Evolutionary conservation across 2,329 filamentous ascomycete species (phyloP), one percentile per base, ranked within the genome.

Genomic region (Hymenoscyphus fraxineus): DNA sequence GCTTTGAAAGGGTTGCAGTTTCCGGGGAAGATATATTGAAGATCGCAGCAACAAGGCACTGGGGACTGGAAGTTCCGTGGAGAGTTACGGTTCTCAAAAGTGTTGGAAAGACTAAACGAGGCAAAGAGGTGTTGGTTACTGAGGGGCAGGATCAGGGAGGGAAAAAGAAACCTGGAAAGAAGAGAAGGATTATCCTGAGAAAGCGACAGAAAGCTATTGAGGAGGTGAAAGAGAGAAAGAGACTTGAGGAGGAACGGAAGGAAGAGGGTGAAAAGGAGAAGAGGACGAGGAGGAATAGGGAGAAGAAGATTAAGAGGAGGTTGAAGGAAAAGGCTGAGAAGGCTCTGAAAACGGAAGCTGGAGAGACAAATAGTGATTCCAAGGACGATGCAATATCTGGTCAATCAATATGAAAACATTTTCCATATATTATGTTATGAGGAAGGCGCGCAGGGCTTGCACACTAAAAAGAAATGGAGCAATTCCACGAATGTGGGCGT

Each of bases 51-150:
- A 75, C 73, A 69, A 77, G 80, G 62, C 78, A 78, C 6, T 88
- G 85, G 85, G 86, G 85, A 0, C 73, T 85, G 54, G 85, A 88
- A 73, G 78, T 84, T 68, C 85, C 85, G 1, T 88, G 86, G 86
- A 80, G 80, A 63, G 84, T 87, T 15, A 80, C 76, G 3, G 77
- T 75, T 38, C 76, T 85, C 39, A 74, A 70, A 1, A 70, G 78
- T n/a, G 13, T 51, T 19, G 61, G 59, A 1, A 74, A 71, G 73
- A 73, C 32, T 12, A 15, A 16, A 76, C 74, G 61, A 69, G 65
- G 40, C 31, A 19, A 19, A 32, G 54, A 47, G 51, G 62, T 10
- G 41, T 54, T 6, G 69, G 60, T 40, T n/a, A 19, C 27, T 27
- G 27, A 41, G 22, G 39, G 59, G 44, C 12, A 40, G 58, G 62